These are phyloP conservation scores for Capronia americana DNA, from an alignment of 2,329 filamentous ascomycete genomes.

Conservation along the genomic window DNA sequence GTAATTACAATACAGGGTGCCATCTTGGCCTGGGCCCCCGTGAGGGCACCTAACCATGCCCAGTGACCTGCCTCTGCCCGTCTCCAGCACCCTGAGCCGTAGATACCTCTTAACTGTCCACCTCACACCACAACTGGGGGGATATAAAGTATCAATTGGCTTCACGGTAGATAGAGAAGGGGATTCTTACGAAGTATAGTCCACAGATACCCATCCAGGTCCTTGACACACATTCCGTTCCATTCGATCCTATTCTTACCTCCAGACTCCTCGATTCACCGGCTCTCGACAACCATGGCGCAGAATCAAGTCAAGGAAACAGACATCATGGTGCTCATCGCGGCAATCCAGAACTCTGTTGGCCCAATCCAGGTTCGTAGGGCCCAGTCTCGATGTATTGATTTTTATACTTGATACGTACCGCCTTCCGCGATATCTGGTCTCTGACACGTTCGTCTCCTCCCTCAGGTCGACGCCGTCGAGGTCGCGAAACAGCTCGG, in stretches of 20 bases:
- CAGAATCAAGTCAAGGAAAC: slow-evolving; percentile 30
- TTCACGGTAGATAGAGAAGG: background rate
- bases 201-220: background rate
- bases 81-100: background rate
- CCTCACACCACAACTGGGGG: background rate
- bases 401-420: too few species aligned
- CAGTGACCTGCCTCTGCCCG: background rate
- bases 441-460: background rate
- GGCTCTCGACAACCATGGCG: slow-evolving; percentile 18
- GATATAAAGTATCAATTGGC: background rate
- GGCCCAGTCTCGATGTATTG: background rate
- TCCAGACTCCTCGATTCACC: background rate
- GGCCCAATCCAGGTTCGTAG: slow-evolving; percentile 31
- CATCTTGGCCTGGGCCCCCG: too few species aligned
- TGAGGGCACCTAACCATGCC: too few species aligned
- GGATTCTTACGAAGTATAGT: background rate
- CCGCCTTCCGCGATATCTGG: too few species aligned
- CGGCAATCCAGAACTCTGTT: slow-evolving; percentile 34
- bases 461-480: slow-evolving; percentile 30
- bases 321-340: slow-evolving; percentile 32
- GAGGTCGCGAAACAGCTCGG: slow-evolving; percentile 32
- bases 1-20: slow-evolving; percentile 24
- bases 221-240: background rate
- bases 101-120: background rate
- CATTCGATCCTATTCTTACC: background rate